Percentiles rank a stretch among this genome's conserved stretches.
Evolutionary conservation across 164 flowering plant species (phyloP).

Genomic region (Santalum album): DNA sequence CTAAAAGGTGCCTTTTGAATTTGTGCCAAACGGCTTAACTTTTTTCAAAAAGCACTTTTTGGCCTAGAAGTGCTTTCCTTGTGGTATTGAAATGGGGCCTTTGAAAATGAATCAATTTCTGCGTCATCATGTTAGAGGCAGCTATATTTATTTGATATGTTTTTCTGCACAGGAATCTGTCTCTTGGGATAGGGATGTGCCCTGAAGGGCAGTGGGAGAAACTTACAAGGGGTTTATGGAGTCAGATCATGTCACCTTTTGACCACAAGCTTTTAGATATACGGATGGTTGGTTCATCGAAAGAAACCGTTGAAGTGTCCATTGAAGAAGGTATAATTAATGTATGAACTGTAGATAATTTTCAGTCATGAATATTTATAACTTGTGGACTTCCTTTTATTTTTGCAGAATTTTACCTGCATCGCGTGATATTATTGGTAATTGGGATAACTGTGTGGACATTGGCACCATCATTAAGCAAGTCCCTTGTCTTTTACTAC

Average conservation of each 20-base stretch:
- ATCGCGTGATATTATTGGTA: conserved; percentile 51
- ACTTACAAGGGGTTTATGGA: conserved; percentile 63
- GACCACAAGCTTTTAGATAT: conserved; percentile 66
- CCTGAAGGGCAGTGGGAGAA: conserved; percentile 70
- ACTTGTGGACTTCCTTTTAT: background rate
- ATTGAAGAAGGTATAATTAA: conserved; percentile 60
- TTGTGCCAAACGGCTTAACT: too few species aligned
- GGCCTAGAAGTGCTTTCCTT: too few species aligned
- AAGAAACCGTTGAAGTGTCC: conserved; percentile 42
- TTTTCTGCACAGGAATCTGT: conserved; percentile 47
- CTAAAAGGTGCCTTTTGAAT: too few species aligned
- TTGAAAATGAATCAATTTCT: background rate
- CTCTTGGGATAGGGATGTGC: conserved; percentile 75
- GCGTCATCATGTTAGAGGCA: background rate
- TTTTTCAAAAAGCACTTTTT: too few species aligned
- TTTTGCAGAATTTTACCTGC: conserved; percentile 56
- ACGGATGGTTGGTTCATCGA: conserved; percentile 34
- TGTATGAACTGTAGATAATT: background rate
- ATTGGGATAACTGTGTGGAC: conserved; percentile 51
- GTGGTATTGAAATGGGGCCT: background rate
- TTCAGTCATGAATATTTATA: background rate
- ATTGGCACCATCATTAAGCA: conserved; percentile 55
- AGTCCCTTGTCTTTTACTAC: conserved; percentile 69
- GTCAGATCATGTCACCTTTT: conserved; percentile 73
- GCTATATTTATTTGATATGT: background rate